Evolutionary conservation across 129 eudicot genomes (phyloP), one percentile per base, ranked within the genome.

Genomic region (Centrapalus pauciflorus): DNA sequence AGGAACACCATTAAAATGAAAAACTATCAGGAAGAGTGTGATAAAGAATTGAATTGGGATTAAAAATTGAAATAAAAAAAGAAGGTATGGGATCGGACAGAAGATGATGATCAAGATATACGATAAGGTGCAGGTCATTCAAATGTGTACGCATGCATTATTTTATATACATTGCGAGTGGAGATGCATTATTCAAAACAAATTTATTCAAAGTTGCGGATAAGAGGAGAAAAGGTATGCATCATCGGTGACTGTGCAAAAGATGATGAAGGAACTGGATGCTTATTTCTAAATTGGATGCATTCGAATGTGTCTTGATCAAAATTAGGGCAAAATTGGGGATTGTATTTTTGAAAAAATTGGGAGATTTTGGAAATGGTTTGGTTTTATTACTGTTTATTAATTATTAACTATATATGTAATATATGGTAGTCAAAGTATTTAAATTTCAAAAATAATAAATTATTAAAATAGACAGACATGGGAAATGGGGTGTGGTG

Each of bases 161-260:
- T 58, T 59, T 13, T 27, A 27, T 19, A 28, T 29, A 9, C 28
- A 48, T n/a, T 46, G 17, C 41, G 4, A 40, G 2, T 55, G 10
- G 9, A 10, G 35, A 32, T 32, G 35, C 50, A 35, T 14, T 61
- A 62, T 61, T 26, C 34, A 63, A 72, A n/a, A 26, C 8, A 45
- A 37, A 51, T 51, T 62, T 51, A 51, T 63, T 63, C 71, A 63
- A 72, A 51, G 77, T 62, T 72, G 32, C 52, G 70, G 77, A 72
- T 63, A 63, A 72, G 56, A 63, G 77, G 28, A 8, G 30, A 52
- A 35, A 43, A 50, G 10, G 70, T 27, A 24, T 24, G 62, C 23
- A 11, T 62, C 77, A 62, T 62, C 19, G 77, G 57, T 63, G 64
- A 72, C 56, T 50, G 64, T 72, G 77, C 77, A 72, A 12, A 64